These are phyloP conservation scores for Mortierella alpina DNA, from an alignment of 192 early-diverging fungal species.

Conservation along the genomic window DNA sequence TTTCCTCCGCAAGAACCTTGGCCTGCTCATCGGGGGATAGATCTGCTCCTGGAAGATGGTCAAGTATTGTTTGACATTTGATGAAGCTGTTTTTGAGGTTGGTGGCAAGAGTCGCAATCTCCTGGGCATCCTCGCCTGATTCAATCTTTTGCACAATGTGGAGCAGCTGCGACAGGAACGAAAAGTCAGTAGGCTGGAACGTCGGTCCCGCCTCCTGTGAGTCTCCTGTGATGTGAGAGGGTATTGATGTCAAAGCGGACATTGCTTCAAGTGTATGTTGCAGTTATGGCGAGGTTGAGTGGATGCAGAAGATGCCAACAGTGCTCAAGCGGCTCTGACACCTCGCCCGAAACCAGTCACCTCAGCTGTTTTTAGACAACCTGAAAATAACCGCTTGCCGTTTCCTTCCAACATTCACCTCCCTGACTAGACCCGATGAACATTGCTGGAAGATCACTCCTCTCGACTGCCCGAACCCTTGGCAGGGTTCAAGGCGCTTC, in stretches of 20 bases:
- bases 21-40: conserved; percentile 50
- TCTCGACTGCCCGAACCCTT: neutral
- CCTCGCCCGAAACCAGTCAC: neutral
- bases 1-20: conserved; percentile 36
- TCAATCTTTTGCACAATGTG: conserved; percentile 42
- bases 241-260: conserved; percentile 1
- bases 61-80: conserved; percentile 52
- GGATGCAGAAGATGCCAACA: neutral
- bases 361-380: too few relatives aligned
- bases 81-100: conserved; percentile 52
- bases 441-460: neutral
- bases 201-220: conserved; percentile 22
- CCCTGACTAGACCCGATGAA: neutral
- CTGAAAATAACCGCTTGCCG: too few relatives aligned
- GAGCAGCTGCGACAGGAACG: conserved; percentile 49
- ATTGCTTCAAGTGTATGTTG: neutral
- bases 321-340: neutral
- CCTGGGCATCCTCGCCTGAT: conserved; percentile 42
- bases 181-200: conserved; percentile 53
- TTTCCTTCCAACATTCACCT: neutral
- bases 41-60: conserved; percentile 56
- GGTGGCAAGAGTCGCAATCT: conserved; percentile 35
- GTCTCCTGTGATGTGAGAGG: neutral
- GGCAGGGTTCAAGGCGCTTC: neutral
- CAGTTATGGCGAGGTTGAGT: neutral